Percentiles rank a stretch among this genome's conserved stretches.
Conservation (phyloP, 2,329 filamentous ascomycete species). For the Diaporthe citrichinensis region DNA sequence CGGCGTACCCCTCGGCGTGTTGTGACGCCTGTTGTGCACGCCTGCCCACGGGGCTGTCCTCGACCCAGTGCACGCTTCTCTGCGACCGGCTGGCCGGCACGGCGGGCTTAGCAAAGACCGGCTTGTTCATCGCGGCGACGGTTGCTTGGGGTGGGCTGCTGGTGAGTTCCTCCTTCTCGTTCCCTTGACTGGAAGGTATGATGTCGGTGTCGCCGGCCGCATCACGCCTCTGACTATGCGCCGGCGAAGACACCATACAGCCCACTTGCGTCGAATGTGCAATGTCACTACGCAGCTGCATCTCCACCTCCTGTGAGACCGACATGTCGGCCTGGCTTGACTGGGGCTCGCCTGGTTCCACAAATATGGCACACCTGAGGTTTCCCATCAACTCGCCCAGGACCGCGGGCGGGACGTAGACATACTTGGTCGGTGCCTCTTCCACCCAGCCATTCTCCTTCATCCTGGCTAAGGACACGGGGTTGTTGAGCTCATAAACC, state of each 20-base stretch:
- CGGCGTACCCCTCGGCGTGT: conserved; percentile 29
- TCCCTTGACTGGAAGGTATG: conserved; percentile 25
- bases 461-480: conserved; percentile 66
- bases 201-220: neutral
- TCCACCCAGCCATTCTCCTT: conserved; percentile 68
- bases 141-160: neutral
- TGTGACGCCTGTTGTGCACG: neutral
- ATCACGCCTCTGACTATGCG: neutral
- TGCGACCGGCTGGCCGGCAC: conserved; percentile 25
- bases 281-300: conserved; percentile 64
- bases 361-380: conserved; percentile 66
- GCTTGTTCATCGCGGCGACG: neutral
- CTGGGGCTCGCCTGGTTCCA: conserved; percentile 45
- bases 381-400: conserved; percentile 72
- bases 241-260: conserved; percentile 9
- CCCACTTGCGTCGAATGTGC: conserved; percentile 47
- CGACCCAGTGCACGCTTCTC: conserved; percentile 23
- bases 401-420: conserved; percentile 69
- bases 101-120: conserved; percentile 31
- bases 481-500: conserved; percentile 75
- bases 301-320: conserved; percentile 66
- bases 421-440: conserved; percentile 64
- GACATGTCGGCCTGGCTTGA: conserved; percentile 50
- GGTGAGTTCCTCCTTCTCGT: neutral
- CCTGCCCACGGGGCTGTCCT: conserved; percentile 23